phyloP scores from a whole-genome alignment of 1,139 yeast species.

The Groenewaldozyma sp. region DNA sequence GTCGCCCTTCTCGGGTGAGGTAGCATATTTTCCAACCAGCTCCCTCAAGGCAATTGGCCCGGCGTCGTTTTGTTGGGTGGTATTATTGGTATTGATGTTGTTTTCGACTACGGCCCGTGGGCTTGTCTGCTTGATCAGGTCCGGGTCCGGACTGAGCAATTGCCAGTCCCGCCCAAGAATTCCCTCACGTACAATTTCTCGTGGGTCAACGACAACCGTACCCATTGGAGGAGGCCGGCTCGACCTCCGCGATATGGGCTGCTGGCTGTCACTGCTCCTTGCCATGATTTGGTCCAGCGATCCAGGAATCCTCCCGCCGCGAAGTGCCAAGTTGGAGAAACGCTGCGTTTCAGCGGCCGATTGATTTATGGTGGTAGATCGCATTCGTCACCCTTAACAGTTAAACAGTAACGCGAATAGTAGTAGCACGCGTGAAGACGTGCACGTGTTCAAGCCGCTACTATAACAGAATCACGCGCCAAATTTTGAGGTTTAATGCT shows the following conservation, averaged over 20 bases:
- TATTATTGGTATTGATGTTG: not conserved
- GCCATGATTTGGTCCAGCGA: not conserved
- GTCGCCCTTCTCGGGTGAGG: constrained; percentile 4
- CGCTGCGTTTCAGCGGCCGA: not conserved
- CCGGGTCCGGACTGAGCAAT: not conserved
- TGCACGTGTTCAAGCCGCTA: constrained; percentile 94
- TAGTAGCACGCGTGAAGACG: constrained; percentile 74
- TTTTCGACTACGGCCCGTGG: no score
- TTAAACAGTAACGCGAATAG: not conserved
- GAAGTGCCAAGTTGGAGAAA: not conserved
- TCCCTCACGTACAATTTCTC: not conserved
- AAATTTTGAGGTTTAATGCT: no score
- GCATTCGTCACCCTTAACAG: not conserved
- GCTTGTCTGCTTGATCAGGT: not conserved
- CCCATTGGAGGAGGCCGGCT: constrained; percentile 4
- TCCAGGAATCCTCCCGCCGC: not conserved
- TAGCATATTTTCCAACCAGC: not conserved
- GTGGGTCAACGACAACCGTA: not conserved
- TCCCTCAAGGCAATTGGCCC: not conserved
- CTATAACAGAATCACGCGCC: no score
- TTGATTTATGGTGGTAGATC: not conserved
- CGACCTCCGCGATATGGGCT: constrained; percentile 1
- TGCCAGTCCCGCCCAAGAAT: not conserved
- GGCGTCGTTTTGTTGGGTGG: not conserved
- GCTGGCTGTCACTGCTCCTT: no score